A percentile compares a stretch with the other conserved stretches of the same genome.
phyloP scores from a whole-genome alignment of 768 basidiomycete genomes.

The Pulveroboletus sp. region DNA sequence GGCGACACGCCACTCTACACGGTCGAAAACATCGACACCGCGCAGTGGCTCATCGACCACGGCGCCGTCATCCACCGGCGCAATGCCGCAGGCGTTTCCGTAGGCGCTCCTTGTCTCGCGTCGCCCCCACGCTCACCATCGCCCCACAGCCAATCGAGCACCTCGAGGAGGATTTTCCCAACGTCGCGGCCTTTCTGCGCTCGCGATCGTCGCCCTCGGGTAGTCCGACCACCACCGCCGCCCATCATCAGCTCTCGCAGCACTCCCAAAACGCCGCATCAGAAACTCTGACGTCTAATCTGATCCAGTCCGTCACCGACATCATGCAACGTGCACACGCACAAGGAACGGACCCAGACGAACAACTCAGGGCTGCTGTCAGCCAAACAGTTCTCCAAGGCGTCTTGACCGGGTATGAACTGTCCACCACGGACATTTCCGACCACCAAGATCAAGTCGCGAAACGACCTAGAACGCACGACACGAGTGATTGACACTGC shows the following conservation, averaged over 20 bases:
- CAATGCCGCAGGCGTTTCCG: constrained; percentile 76
- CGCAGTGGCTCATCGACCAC: constrained; percentile 72
- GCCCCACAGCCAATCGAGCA: constrained; percentile 56
- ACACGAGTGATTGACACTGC: not conserved
- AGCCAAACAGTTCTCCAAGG: constrained; percentile 63
- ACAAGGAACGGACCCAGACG: constrained; percentile 65
- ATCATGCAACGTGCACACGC: constrained; percentile 61
- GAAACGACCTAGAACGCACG: constrained; percentile 29
- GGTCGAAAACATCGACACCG: constrained; percentile 78
- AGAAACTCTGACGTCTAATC: constrained; percentile 63
- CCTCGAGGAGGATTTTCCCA: constrained; percentile 68
- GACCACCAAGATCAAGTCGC: constrained; percentile 9
- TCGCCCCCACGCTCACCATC: constrained; percentile 10
- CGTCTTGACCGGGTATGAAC: constrained; percentile 56
- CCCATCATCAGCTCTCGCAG: constrained; percentile 48
- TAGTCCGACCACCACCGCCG: constrained; percentile 1
- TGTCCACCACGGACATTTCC: constrained; percentile 31
- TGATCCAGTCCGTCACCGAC: constrained; percentile 63
- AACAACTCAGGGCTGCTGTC: constrained; percentile 61
- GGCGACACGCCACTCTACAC: constrained; percentile 92
- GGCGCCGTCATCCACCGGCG: constrained; percentile 63
- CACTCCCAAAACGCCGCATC: constrained; percentile 66
- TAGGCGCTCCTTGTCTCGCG: constrained; percentile 37
- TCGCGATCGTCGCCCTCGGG: constrained; percentile 27
- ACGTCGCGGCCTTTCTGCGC: constrained; percentile 61